phyloP scores from a whole-genome alignment of 2,329 filamentous ascomycete species.

The Cylindrodendrum hubeiense region DNA sequence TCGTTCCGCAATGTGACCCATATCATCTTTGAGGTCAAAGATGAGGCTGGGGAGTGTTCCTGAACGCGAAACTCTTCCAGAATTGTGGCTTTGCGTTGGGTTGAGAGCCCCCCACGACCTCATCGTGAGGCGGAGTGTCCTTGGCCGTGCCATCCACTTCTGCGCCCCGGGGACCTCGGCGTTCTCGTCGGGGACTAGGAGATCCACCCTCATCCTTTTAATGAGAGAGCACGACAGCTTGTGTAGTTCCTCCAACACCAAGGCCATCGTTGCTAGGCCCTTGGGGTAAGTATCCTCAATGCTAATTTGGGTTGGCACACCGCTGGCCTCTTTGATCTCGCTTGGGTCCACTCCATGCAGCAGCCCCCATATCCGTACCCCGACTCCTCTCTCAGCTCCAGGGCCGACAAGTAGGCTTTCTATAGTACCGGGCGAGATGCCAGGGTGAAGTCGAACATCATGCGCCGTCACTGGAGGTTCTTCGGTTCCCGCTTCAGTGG shows the following conservation, averaged over 20 bases:
- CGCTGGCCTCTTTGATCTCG: slow-evolving; percentile 78
- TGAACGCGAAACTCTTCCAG: slow-evolving; percentile 82
- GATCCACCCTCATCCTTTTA: slow-evolving; percentile 82
- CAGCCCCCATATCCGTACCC: slow-evolving; percentile 79
- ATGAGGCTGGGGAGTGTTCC: slow-evolving; percentile 79
- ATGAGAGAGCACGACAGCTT: slow-evolving; percentile 78
- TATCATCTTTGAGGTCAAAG: slow-evolving; percentile 71
- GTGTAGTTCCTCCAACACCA: slow-evolving; percentile 76
- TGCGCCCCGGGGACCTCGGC: slow-evolving; percentile 48
- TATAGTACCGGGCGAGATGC: slow-evolving; percentile 73
- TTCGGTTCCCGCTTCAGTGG: slow-evolving; percentile 46
- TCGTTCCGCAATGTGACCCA: slow-evolving; percentile 73
- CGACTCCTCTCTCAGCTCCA: slow-evolving; percentile 78
- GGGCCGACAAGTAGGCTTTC: slow-evolving; percentile 78
- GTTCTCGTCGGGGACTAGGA: slow-evolving; percentile 66
- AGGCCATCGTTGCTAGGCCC: slow-evolving; percentile 72
- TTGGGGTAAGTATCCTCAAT: slow-evolving; percentile 90
- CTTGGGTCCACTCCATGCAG: slow-evolving; percentile 84
- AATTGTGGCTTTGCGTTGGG: slow-evolving; percentile 65
- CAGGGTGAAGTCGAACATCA: slow-evolving; percentile 72
- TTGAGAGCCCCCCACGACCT: slow-evolving; percentile 64
- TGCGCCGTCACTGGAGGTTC: slow-evolving; percentile 69
- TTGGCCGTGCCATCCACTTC: slow-evolving; percentile 83
- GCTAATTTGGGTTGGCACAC: slow-evolving; percentile 87
- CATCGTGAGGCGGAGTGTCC: slow-evolving; percentile 84